Conservation (phyloP, 2,329 filamentous ascomycete species). For the Penicillium sp. region DNA sequence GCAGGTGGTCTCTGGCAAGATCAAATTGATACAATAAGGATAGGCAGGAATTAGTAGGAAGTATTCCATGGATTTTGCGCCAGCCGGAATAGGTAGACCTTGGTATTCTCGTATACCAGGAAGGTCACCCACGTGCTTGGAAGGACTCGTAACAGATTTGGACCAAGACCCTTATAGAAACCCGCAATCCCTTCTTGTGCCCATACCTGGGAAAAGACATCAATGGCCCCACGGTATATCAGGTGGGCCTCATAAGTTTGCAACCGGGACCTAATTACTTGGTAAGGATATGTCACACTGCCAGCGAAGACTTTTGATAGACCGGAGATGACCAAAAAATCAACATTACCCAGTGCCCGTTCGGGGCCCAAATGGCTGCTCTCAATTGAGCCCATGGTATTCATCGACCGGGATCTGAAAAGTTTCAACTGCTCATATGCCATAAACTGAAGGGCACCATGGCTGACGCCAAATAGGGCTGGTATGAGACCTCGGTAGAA, state of each 20-base stretch:
- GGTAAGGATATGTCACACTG: constrained; percentile 90
- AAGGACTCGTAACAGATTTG: constrained; percentile 85
- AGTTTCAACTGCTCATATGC: constrained; percentile 78
- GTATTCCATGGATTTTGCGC: background rate
- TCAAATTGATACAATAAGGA: background rate
- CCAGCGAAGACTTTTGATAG: constrained; percentile 83
- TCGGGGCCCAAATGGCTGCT: constrained; percentile 20
- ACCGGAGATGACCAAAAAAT: constrained; percentile 77
- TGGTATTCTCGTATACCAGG: constrained; percentile 92
- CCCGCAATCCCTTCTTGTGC: constrained; percentile 73
- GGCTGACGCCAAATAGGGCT: constrained; percentile 79
- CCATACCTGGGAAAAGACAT: constrained; percentile 74
- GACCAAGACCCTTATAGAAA: constrained; percentile 88
- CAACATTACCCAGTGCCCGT: constrained; percentile 61
- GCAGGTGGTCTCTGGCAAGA: background rate
- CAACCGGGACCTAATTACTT: constrained; percentile 81
- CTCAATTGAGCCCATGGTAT: constrained; percentile 26
- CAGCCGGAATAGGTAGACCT: constrained; percentile 62
- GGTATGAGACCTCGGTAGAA: constrained; percentile 87
- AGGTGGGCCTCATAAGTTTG: constrained; percentile 83
- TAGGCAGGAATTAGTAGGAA: background rate
- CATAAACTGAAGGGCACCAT: constrained; percentile 93
- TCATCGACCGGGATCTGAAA: constrained; percentile 51
- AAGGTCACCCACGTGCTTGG: constrained; percentile 97
- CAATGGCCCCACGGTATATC: constrained; percentile 68